These are phyloP conservation scores for Lumnitzera racemosa DNA, from an alignment of 345 rosid species.

Conservation along the genomic window DNA sequence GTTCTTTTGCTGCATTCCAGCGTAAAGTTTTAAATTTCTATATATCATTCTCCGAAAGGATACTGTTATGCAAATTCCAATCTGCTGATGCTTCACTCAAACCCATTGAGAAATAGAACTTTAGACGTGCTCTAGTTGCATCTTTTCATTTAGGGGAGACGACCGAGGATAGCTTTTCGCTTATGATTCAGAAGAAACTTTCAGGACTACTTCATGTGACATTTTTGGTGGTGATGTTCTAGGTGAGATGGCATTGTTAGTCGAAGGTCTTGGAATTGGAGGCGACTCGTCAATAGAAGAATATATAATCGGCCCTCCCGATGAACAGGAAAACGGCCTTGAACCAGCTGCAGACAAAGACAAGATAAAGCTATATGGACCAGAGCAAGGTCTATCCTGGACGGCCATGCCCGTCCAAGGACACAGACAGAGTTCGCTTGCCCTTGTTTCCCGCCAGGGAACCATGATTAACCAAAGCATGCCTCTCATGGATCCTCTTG, in stretches of 20 bases:
- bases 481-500: slow-evolving; percentile 79
- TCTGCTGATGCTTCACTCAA: too few species aligned
- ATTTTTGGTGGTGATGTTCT: neutral
- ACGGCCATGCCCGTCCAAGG: slow-evolving; percentile 66
- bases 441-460: slow-evolving; percentile 62
- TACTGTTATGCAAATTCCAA: too few species aligned
- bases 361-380: slow-evolving; percentile 53
- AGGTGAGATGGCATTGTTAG: slow-evolving; percentile 89
- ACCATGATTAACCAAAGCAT: slow-evolving; percentile 57
- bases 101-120: too few species aligned
- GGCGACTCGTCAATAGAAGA: slow-evolving; percentile 77
- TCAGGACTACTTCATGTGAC: too few species aligned
- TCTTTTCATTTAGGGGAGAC: too few species aligned
- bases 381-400: slow-evolving; percentile 71
- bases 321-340: slow-evolving; percentile 40
- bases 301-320: slow-evolving; percentile 61
- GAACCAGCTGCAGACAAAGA: slow-evolving; percentile 49
- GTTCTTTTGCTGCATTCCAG: too few species aligned
- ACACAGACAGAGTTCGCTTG: slow-evolving; percentile 64
- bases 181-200: too few species aligned
- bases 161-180: too few species aligned
- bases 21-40: too few species aligned
- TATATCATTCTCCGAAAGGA: too few species aligned
- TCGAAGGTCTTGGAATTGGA: slow-evolving; percentile 78
- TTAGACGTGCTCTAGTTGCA: too few species aligned